Percentiles rank a stretch among this genome's conserved stretches.
Conservation (phyloP, 2,329 filamentous ascomycete genomes). For the Leptographium galeiforme region DNA sequence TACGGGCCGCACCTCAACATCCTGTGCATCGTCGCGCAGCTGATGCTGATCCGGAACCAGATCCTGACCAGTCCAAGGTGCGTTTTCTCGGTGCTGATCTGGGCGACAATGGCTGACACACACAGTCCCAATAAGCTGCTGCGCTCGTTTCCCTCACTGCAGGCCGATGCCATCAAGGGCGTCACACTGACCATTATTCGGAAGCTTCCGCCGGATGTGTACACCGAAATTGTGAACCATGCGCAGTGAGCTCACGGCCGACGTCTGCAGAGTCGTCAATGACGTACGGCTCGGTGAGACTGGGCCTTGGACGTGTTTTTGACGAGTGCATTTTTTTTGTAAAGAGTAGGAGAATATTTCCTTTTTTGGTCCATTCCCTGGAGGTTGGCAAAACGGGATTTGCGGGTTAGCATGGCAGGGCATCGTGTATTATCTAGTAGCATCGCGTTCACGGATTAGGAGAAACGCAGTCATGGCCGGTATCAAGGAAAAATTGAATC, state of each 20-base stretch:
- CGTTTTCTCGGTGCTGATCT: constrained; percentile 11
- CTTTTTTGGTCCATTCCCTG: too few species aligned
- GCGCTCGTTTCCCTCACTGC: constrained; percentile 72
- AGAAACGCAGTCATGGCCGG: too few species aligned
- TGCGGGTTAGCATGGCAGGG: too few species aligned
- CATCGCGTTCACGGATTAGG: too few species aligned
- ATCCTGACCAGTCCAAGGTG: constrained; percentile 77
- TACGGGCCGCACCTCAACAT: constrained; percentile 94
- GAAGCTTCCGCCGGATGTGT: constrained; percentile 83
- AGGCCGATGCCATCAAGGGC: constrained; percentile 72
- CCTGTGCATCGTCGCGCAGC: constrained; percentile 87
- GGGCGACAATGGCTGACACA: background rate
- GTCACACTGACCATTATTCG: constrained; percentile 76
- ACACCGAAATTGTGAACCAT: constrained; percentile 78
- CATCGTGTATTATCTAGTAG: too few species aligned
- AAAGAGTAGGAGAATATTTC: too few species aligned
- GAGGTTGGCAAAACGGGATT: too few species aligned
- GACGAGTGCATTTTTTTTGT: too few species aligned
- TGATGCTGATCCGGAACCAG: constrained; percentile 75
- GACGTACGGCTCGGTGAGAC: too few species aligned
- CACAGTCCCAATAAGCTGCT: constrained; percentile 79
- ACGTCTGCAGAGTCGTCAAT: too few species aligned
- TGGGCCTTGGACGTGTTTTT: too few species aligned
- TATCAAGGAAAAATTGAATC: too few species aligned
- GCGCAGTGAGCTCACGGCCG: constrained; percentile 44